phyloP scores from a whole-genome alignment of 495 filamentous ascomycete species.

The Hypoxylon cercidicola region DNA sequence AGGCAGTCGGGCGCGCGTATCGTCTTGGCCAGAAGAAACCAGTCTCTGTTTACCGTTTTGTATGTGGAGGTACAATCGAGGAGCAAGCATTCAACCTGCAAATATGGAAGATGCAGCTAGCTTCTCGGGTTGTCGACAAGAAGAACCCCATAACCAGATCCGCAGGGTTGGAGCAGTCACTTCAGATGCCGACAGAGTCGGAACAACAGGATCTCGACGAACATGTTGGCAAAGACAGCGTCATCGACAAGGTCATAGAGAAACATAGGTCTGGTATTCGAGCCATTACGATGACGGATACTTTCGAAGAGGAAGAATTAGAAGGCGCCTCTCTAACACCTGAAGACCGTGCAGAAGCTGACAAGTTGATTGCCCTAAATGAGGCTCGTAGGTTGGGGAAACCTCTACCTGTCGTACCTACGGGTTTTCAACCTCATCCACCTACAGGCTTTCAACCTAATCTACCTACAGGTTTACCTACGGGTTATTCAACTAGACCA shows the following conservation, averaged over 20 bases:
- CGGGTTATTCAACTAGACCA: too few species aligned
- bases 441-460: too few species aligned
- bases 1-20: constrained; percentile 89
- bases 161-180: constrained; percentile 61
- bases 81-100: constrained; percentile 73
- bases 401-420: too few species aligned
- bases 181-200: constrained; percentile 66
- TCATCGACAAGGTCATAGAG: constrained; percentile 75
- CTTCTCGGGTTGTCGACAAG: constrained; percentile 83
- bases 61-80: constrained; percentile 83
- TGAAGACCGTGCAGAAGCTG: constrained; percentile 49
- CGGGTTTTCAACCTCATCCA: too few species aligned
- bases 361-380: constrained; percentile 40
- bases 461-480: too few species aligned
- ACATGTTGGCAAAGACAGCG: constrained; percentile 70
- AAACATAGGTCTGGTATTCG: constrained; percentile 40
- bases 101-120: constrained; percentile 83
- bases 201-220: constrained; percentile 61
- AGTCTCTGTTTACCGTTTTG: constrained; percentile 89
- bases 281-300: constrained; percentile 53
- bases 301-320: constrained; percentile 58
- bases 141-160: constrained; percentile 73
- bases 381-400: constrained; percentile 35
- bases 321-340: constrained; percentile 46
- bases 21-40: constrained; percentile 85